A percentile compares a stretch with the other conserved stretches of the same genome.
These are phyloP conservation scores for Trypanosomatidae sp. DNA, from an alignment of 208 protist species.

Conservation along the genomic window DNA sequence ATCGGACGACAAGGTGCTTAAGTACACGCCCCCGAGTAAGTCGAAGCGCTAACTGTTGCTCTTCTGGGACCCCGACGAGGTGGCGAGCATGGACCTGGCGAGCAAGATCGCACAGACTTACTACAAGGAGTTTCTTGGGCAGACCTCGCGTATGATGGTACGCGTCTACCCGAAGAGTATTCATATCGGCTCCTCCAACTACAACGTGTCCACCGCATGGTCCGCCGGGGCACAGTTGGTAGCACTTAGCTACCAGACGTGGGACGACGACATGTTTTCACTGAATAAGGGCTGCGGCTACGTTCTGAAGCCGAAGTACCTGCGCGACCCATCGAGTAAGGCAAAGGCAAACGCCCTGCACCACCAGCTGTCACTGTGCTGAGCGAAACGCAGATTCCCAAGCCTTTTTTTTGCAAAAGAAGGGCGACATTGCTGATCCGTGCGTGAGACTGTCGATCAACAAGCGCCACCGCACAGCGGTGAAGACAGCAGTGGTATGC, in stretches of 20 bases:
- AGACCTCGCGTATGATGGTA: slow-evolving; percentile 69
- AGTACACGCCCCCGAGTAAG: slow-evolving; percentile 58
- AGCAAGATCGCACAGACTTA: slow-evolving; percentile 30
- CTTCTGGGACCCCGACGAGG: slow-evolving; percentile 54
- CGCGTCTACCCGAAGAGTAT: slow-evolving; percentile 93
- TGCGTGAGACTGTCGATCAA: slow-evolving; percentile 67
- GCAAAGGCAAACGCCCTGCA: slow-evolving; percentile 18
- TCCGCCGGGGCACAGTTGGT: slow-evolving; percentile 85
- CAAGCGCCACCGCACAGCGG: slow-evolving; percentile 24
- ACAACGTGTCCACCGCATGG: slow-evolving; percentile 85
- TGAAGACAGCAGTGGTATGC: slow-evolving; percentile 42
- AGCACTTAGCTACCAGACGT: slow-evolving; percentile 92
- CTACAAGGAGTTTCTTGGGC: slow-evolving; percentile 30
- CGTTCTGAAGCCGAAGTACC: slow-evolving; percentile 88
- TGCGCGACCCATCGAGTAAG: slow-evolving; percentile 26
- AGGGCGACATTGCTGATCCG: slow-evolving; percentile 74
- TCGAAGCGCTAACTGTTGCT: slow-evolving; percentile 33
- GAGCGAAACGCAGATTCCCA: slow-evolving; percentile 65
- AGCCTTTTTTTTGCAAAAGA: slow-evolving; percentile 43
- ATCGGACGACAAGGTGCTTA: slow-evolving; percentile 31
- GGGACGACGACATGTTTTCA: slow-evolving; percentile 74
- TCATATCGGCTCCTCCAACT: slow-evolving; percentile 93
- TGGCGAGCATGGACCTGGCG: slow-evolving; percentile 33
- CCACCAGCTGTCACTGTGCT: slow-evolving; percentile 48
- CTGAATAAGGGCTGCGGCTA: slow-evolving; percentile 94